phyloP scores from a whole-genome alignment of 75 land plant species.

The Selaginella tamariscina region DNA sequence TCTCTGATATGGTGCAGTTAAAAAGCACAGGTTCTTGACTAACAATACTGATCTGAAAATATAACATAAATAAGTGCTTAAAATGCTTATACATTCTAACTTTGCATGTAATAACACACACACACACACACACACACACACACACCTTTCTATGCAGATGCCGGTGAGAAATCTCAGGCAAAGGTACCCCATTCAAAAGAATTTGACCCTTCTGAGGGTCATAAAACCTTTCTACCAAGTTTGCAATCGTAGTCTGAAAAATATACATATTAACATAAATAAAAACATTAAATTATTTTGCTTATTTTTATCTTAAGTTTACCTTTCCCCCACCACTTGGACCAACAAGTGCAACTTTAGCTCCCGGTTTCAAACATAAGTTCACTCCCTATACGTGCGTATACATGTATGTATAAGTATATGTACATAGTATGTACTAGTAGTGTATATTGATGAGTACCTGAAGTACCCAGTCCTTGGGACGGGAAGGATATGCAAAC shows the following conservation, averaged over 20 bases:
- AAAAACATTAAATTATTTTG: not conserved
- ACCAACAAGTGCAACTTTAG: constrained; percentile 3
- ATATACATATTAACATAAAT: not conserved
- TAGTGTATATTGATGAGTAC: not conserved
- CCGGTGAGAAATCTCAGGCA: constrained; percentile 6
- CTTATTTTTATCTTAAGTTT: not conserved
- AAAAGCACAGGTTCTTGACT: constrained; percentile 13
- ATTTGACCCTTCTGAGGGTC: constrained; percentile 5
- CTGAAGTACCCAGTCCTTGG: constrained; percentile 10
- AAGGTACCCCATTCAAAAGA: constrained; percentile 8
- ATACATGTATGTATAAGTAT: not conserved
- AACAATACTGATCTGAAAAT: constrained; percentile 8
- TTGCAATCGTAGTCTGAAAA: constrained; percentile 8
- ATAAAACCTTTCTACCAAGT: constrained; percentile 10
- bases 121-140: not conserved
- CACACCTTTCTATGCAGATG: constrained; percentile 9
- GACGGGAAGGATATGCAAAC: constrained; percentile 12
- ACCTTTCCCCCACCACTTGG: constrained; percentile 10
- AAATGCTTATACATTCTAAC: not conserved
- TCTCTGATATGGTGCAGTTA: constrained; percentile 3
- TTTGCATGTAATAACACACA: too few species aligned
- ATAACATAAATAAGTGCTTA: not conserved
- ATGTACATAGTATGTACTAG: not conserved
- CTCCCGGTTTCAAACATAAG: not conserved
- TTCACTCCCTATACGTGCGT: not conserved